A percentile compares a stretch with the other conserved stretches of the same genome.
These are phyloP conservation scores for Lumnitzera littorea DNA, from an alignment of 345 rosid genomes.

Conservation along the genomic window DNA sequence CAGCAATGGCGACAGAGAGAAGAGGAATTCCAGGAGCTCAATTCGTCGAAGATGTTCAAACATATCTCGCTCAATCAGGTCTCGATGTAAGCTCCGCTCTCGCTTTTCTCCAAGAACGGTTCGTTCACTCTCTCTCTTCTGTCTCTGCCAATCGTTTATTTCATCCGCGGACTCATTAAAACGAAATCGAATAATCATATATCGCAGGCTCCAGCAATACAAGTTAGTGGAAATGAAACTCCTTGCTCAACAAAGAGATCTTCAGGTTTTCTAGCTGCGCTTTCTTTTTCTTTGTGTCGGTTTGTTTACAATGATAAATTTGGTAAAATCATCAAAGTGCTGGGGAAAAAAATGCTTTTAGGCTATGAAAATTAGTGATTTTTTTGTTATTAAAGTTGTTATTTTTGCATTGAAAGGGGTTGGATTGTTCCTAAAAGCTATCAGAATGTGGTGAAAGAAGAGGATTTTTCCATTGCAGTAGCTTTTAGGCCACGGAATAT, in stretches of 20 bases:
- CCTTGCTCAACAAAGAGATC: conserved; percentile 79
- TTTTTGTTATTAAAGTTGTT: too few relatives aligned
- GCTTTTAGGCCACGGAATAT: too few relatives aligned
- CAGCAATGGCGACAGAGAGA: conserved; percentile 44
- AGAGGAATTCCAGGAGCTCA: conserved; percentile 90
- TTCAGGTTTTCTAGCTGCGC: conserved; percentile 27
- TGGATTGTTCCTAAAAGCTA: too few relatives aligned
- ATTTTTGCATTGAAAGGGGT: too few relatives aligned
- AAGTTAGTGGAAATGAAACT: conserved; percentile 18
- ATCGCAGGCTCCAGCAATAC: conserved; percentile 59
- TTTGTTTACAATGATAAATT: background rate
- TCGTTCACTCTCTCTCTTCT: background rate
- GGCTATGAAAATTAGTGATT: too few relatives aligned
- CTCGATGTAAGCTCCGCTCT: conserved; percentile 78
- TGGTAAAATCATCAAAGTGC: too few relatives aligned
- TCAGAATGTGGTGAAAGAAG: too few relatives aligned
- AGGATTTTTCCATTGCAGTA: too few relatives aligned
- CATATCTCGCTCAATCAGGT: conserved; percentile 57
- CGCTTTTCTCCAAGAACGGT: conserved; percentile 93
- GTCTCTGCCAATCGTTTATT: background rate
- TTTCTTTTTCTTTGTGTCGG: background rate
- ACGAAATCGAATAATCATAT: background rate
- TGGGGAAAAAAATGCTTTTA: too few relatives aligned
- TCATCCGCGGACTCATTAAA: background rate
- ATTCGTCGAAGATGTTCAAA: conserved; percentile 77